phyloP scores from a whole-genome alignment of 495 filamentous ascomycete genomes.

The Staphylotrichum longicolle region DNA sequence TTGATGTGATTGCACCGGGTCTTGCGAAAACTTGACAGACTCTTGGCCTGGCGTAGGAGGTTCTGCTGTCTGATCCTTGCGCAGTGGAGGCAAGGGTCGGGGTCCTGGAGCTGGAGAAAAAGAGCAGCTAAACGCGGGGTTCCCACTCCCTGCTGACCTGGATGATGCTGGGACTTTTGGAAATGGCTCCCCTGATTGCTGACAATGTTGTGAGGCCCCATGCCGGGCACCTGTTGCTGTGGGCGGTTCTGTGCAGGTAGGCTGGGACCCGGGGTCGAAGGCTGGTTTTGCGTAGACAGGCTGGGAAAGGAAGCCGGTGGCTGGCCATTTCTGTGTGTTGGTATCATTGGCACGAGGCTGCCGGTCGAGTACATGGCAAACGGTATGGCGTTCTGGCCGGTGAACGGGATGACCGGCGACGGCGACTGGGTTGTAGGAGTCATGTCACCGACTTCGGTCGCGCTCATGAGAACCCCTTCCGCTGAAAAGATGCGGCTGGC shows the following conservation, averaged over 20 bases:
- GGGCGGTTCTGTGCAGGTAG: neutral
- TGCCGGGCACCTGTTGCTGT: neutral
- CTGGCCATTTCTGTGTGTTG: neutral
- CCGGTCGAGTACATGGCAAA: conserved; percentile 23
- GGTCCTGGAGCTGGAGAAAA: neutral
- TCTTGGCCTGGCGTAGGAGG: conserved; percentile 1
- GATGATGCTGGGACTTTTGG: neutral
- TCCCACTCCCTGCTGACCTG: neutral
- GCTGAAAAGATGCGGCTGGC: conserved; percentile 18
- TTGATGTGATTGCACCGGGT: neutral
- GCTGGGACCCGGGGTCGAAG: too few relatives aligned
- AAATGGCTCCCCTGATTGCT: neutral
- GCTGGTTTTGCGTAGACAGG: neutral
- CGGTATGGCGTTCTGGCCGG: conserved; percentile 18
- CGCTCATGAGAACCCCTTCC: conserved; percentile 3
- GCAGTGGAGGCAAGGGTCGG: conserved; percentile 10
- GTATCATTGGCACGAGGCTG: conserved; percentile 21
- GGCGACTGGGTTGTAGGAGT: neutral
- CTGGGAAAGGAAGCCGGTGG: neutral
- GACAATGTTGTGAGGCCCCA: neutral
- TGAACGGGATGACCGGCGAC: conserved; percentile 1
- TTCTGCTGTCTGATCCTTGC: neutral
- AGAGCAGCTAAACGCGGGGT: neutral
- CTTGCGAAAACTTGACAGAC: neutral
- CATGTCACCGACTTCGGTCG: too few relatives aligned